A percentile compares a stretch with the other conserved stretches of the same genome.
Evolutionary conservation across 495 filamentous ascomycete species (phyloP).

Genomic region (Hypoxylon fragiforme): DNA sequence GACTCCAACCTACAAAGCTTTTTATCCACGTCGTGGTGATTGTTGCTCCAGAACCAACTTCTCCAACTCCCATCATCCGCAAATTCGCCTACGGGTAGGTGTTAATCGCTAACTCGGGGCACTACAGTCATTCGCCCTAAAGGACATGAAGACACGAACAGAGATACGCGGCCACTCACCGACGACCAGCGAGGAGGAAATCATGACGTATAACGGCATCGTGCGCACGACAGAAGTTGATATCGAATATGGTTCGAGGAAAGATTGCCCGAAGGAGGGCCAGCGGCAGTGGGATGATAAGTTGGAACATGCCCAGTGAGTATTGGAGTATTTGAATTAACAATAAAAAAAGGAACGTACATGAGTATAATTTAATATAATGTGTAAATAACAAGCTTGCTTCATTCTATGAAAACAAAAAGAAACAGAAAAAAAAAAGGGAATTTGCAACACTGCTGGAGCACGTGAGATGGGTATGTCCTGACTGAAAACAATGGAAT

Average conservation of each 20-base stretch:
- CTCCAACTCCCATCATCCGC: background rate
- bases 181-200: constrained; percentile 46
- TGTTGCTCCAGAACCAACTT: background rate
- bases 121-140: constrained; percentile 31
- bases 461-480: too few species aligned
- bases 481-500: too few species aligned
- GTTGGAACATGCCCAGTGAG: background rate
- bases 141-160: constrained; percentile 34
- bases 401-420: too few species aligned
- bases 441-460: too few species aligned
- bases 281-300: background rate
- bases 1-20: background rate
- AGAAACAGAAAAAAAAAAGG: too few species aligned
- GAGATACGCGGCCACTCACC: constrained; percentile 45
- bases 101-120: background rate
- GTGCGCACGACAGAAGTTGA: constrained; percentile 46
- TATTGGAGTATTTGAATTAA: too few species aligned
- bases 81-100: background rate
- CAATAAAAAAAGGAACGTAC: too few species aligned
- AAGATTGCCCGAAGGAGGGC: background rate
- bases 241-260: constrained; percentile 18
- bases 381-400: too few species aligned
- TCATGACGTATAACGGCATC: constrained; percentile 51
- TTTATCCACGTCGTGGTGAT: background rate
- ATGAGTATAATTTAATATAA: too few species aligned